Percentiles rank a stretch among this genome's conserved stretches.
phyloP scores from a whole-genome alignment of 192 early-diverging fungal genomes.

The Gigaspora rosea region DNA sequence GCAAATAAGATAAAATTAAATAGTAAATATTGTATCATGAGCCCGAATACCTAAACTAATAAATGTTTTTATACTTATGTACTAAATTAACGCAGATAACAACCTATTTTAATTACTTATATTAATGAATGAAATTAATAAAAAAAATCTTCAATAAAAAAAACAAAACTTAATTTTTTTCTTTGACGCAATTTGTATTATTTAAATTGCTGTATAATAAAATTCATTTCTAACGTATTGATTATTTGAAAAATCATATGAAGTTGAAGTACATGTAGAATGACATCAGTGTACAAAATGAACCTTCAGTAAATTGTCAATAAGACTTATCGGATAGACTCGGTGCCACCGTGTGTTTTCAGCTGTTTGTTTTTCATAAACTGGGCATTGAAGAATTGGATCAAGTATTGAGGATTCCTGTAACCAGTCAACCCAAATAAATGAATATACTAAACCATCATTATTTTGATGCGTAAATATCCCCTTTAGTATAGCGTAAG shows the following conservation, averaged over 20 bases:
- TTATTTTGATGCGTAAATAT: neutral
- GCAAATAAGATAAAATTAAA: no score
- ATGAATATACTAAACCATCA: neutral
- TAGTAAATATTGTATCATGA: no score
- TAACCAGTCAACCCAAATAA: neutral
- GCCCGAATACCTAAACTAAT: no score
- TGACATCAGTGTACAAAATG: neutral
- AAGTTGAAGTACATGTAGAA: neutral
- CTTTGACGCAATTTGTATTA: no score
- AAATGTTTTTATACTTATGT: no score
- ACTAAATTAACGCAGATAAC: no score
- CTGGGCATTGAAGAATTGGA: neutral
- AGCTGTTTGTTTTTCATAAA: constrained; percentile 2
- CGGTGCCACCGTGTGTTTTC: neutral
- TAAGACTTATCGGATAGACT: neutral
- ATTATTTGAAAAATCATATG: neutral
- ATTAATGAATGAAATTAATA: no score
- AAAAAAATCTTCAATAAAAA: no score
- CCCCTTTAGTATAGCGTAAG: neutral
- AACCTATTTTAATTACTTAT: no score
- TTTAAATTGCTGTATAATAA: neutral
- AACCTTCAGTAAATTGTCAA: no score
- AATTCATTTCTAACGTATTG: neutral
- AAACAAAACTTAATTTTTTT: neutral
- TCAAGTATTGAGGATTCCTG: neutral